phyloP scores from a whole-genome alignment of 73 alveolate species.

The Paramecium octaurelia region DNA sequence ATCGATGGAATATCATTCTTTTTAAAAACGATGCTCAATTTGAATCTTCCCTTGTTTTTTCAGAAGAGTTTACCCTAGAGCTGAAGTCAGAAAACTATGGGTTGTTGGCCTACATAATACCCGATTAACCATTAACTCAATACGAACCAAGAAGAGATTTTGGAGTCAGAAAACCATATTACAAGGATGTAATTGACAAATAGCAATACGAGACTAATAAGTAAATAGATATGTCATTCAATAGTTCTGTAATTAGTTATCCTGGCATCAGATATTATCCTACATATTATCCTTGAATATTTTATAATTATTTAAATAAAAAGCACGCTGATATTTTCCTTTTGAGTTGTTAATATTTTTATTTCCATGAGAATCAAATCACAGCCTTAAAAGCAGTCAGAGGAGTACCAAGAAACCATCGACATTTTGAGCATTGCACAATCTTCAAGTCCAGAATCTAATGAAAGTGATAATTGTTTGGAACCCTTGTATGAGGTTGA shows the following conservation, averaged over 20 bases:
- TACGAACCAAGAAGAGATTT: slow-evolving; percentile 27
- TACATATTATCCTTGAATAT: slow-evolving; percentile 10
- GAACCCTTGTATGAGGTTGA: background rate
- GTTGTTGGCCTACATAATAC: background rate
- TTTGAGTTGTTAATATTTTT: background rate
- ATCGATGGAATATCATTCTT: slow-evolving; percentile 33
- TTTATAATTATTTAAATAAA: background rate
- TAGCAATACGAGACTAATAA: background rate
- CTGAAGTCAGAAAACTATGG: background rate
- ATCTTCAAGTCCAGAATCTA: background rate
- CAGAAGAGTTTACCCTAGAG: background rate
- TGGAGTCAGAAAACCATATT: background rate
- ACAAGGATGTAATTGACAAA: background rate
- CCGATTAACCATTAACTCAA: background rate
- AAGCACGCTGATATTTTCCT: background rate
- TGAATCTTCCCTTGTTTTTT: background rate
- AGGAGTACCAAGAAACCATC: background rate
- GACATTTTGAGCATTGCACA: background rate
- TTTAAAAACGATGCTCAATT: background rate
- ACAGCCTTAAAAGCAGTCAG: background rate
- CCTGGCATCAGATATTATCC: background rate
- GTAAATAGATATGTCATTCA: background rate
- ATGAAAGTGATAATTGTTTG: background rate
- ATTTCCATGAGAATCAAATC: background rate
- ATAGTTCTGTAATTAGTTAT: background rate